phyloP scores from a whole-genome alignment of 805 yeast genomes.

The Metschnikowia bowlesiae region DNA sequence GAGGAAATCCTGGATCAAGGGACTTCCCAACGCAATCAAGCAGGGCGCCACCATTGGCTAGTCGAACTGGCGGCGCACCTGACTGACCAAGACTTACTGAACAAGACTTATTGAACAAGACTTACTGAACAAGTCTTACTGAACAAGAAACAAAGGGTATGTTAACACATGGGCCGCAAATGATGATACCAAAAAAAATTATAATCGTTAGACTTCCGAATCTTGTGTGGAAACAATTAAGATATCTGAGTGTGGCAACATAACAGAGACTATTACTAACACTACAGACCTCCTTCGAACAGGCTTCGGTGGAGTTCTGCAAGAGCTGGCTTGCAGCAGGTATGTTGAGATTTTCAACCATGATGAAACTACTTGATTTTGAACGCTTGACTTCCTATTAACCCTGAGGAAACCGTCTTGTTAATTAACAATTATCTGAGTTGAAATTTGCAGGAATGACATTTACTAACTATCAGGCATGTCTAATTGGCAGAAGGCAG shows the following conservation, averaged over 20 bases:
- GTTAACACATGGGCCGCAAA: conserved; percentile 9
- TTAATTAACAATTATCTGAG: conserved; percentile 16
- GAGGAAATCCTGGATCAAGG: conserved; percentile 76
- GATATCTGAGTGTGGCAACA: conserved; percentile 20
- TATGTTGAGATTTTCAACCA: conserved; percentile 9
- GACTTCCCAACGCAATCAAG: conserved; percentile 65
- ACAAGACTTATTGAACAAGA: too few species aligned
- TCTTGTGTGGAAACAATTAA: conserved; percentile 32
- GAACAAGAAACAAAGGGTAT: conserved; percentile 6
- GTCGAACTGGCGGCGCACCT: background rate
- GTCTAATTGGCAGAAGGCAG: background rate
- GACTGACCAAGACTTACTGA: background rate
- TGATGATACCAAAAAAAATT: conserved; percentile 34
- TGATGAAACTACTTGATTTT: conserved; percentile 24
- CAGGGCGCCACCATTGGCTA: conserved; percentile 39
- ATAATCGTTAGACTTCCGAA: conserved; percentile 43
- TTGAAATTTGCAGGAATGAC: background rate
- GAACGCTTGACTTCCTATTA: conserved; percentile 30
- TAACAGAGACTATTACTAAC: conserved; percentile 6
- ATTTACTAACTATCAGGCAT: conserved; percentile 11
- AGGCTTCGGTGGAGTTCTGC: background rate
- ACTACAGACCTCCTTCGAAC: conserved; percentile 1
- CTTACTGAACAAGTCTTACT: background rate
- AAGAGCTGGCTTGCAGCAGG: conserved; percentile 6
- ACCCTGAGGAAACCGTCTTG: conserved; percentile 23